Evolutionary conservation across 805 yeast species (phyloP).

Genomic region (Wilhelminamyces savonicus): DNA sequence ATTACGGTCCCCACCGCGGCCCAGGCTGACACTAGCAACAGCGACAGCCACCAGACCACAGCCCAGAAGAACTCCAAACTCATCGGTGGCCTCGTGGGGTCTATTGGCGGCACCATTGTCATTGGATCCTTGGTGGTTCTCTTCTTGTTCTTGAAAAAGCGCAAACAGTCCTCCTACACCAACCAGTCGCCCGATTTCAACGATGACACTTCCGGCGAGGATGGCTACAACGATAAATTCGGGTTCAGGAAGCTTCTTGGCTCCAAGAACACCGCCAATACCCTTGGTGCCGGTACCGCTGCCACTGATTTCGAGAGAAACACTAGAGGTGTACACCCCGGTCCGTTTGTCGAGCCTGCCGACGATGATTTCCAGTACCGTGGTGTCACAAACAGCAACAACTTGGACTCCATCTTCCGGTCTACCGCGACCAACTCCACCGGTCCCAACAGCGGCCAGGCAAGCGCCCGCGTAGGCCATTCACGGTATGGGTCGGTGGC

Average conservation of each 20-base stretch:
- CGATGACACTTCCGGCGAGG: slow-evolving; percentile 18
- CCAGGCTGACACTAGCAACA: no score
- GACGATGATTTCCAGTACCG: slow-evolving; percentile 34
- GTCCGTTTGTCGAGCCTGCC: slow-evolving; percentile 5
- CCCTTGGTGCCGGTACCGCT: slow-evolving; percentile 5
- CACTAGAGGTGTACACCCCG: slow-evolving; percentile 5
- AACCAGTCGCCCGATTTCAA: slow-evolving; percentile 41
- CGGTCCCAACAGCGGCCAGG: slow-evolving; percentile 4
- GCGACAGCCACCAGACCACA: slow-evolving; percentile 5
- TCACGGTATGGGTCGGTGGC: slow-evolving; percentile 8
- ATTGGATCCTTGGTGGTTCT: slow-evolving; percentile 31
- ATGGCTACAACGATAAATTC: slow-evolving; percentile 7
- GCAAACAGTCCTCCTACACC: slow-evolving; percentile 21
- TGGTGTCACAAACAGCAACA: slow-evolving; percentile 37
- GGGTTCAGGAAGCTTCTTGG: slow-evolving; percentile 24
- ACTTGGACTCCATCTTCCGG: slow-evolving; percentile 34
- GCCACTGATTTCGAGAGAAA: slow-evolving; percentile 2
- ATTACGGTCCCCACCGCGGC: slow-evolving; percentile 33
- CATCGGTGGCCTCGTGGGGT: slow-evolving; percentile 42
- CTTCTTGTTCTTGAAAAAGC: slow-evolving; percentile 27
- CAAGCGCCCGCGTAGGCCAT: slow-evolving; percentile 7
- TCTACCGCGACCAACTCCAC: slow-evolving; percentile 5
- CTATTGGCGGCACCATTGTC: slow-evolving; percentile 40
- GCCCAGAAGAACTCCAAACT: slow-evolving; percentile 25
- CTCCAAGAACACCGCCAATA: slow-evolving; percentile 5